Base-by-base conservation (phyloP, 352 stramenopile species). In the Blastocystis hominis region DNA sequence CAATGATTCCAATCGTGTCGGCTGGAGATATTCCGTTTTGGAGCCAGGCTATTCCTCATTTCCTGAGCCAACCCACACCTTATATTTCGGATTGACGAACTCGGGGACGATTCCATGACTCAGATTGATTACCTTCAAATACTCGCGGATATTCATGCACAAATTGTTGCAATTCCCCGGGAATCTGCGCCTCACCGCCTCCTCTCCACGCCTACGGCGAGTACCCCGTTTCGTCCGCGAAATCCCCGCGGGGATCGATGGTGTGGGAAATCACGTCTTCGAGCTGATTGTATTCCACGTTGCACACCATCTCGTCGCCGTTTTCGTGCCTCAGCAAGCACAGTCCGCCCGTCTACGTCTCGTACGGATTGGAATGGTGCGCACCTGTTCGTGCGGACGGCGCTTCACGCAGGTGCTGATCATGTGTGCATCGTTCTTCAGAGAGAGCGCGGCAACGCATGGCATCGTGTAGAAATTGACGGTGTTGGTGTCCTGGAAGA, bases 11-110 rank as follows among this genome's bases (percentile, higher is more conserved):
- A 97, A 88, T 36, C 94, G 90, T 17, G 94, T 96, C 7, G 94
- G 94, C 86, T 96, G 96, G 89, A 95, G 96, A 89, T 97, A 97
- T 40, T 91, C 90, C 30, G 92, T 96, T 62, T 93, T 92, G 36
- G 90, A 89, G 7, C 89, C 91, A 86, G 68, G 68, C 68, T 78
- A 78, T 42, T 1, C 10, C 17, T 56, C 24, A 90, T 95, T 96
- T 89, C 97, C 96, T 34, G 90, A 90, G 20, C 92, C 95, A 61
- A 93, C 92, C 30, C 89, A 88, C 9, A 90, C 91, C 86, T 96
- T 94, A 66, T 92, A 97, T 89, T 97, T 97, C 46, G 94, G 94
- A 90, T 97, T 97, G 17, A 97, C 94, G 89, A 97, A 97, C 89
- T 97, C 94, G 36, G 92, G 91, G 72, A 97, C 93, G 20, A 94